phyloP scores from a whole-genome alignment of 176 grass and related monocot species.

The Oryza longistaminata region DNA sequence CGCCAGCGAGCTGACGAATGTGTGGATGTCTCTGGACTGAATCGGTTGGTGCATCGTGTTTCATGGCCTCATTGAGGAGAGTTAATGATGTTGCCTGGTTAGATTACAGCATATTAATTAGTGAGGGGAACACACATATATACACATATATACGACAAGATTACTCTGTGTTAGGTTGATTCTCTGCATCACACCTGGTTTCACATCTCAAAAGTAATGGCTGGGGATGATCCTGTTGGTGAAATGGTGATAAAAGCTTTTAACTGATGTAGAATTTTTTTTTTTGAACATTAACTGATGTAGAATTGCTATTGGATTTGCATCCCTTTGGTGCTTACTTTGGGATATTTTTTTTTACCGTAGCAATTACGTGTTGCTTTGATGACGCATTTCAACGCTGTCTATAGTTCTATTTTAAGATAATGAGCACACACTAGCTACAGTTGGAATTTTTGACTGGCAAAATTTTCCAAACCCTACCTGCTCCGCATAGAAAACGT shows the following conservation, averaged over 20 bases:
- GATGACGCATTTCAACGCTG: background rate
- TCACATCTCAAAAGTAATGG: background rate
- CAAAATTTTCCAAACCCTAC: background rate
- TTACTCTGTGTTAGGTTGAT: background rate
- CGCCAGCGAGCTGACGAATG: background rate
- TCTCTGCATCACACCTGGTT: background rate
- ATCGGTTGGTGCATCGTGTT: background rate
- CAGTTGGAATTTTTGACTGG: background rate
- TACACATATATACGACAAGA: background rate
- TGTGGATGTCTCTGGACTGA: background rate
- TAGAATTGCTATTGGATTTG: background rate
- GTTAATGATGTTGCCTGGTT: background rate
- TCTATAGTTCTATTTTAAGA: no score
- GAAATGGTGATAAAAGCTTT: background rate
- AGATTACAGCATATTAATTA: background rate
- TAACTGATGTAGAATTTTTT: background rate
- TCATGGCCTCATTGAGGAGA: background rate
- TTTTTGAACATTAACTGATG: no score
- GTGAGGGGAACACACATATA: background rate
- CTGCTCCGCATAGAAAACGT: background rate
- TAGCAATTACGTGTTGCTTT: background rate
- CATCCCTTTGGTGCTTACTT: background rate
- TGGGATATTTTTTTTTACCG: no score
- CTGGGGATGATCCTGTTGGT: background rate
- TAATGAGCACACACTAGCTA: background rate